These are phyloP conservation scores for Cytospora piceicola DNA, from an alignment of 2,329 filamentous ascomycete species.

Conservation along the genomic window DNA sequence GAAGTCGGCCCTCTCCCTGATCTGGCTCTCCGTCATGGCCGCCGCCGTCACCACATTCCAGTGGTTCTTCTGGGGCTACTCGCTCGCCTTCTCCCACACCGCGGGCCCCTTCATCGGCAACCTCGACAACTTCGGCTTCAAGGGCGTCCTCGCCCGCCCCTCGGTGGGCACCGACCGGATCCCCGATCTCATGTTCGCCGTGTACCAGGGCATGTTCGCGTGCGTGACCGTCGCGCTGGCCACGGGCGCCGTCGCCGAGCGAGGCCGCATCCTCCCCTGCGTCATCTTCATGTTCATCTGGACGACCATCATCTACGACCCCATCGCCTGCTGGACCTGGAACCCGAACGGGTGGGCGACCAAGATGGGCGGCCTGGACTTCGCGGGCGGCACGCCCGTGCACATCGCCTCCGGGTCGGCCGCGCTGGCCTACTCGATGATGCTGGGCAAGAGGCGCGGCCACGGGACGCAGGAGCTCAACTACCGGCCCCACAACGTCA, in stretches of 20 bases:
- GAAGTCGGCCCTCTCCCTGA: slow-evolving; percentile 86
- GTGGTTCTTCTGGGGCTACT: slow-evolving; percentile 95
- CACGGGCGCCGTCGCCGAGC: slow-evolving; percentile 82
- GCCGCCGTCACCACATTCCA: slow-evolving; percentile 84
- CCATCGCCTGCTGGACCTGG: slow-evolving; percentile 96
- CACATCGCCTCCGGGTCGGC: slow-evolving; percentile 84
- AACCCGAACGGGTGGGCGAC: slow-evolving; percentile 81
- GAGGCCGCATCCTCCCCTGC: slow-evolving; percentile 85
- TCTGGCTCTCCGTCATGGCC: slow-evolving; percentile 90
- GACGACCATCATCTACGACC: slow-evolving; percentile 88
- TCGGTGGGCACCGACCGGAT: slow-evolving; percentile 74
- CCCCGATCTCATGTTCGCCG: slow-evolving; percentile 81
- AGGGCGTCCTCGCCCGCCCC: slow-evolving; percentile 72
- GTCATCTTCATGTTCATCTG: slow-evolving; percentile 93
- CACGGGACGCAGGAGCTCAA: slow-evolving; percentile 88
- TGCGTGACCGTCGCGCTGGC: slow-evolving; percentile 84
- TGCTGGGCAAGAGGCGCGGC: slow-evolving; percentile 83
- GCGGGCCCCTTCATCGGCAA: slow-evolving; percentile 78
- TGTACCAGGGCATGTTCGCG: slow-evolving; percentile 90
- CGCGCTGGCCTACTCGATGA: slow-evolving; percentile 86
- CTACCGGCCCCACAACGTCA: slow-evolving; percentile 91
- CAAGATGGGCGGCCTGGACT: slow-evolving; percentile 81
- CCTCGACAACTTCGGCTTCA: slow-evolving; percentile 78
- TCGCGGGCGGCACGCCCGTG: slow-evolving; percentile 87
- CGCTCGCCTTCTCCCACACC: slow-evolving; percentile 77